Base-by-base conservation (phyloP, 352 stramenopile species). In the Globisporangium middletonii region DNA sequence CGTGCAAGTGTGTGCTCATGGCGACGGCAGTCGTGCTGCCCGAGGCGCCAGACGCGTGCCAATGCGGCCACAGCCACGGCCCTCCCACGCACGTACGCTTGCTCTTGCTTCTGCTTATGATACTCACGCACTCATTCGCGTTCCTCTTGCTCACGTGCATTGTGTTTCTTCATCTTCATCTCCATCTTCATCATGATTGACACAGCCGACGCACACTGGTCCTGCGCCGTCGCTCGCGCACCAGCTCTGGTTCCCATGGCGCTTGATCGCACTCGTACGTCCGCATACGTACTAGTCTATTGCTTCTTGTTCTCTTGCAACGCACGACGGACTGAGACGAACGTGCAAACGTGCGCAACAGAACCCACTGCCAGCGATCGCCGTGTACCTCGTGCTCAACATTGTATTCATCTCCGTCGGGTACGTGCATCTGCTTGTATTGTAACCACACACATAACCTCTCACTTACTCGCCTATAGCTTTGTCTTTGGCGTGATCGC, bases 161-260 rank as follows among this genome's bases (percentile, higher is more conserved):
- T 18, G 1, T 3, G 5, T 28, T 48, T 3, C 43, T 27, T 33
- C 15, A 19, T n/a, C 16, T 18, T 42, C 30, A 54, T 41, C 4
- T 37, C 46, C 46, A 35, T 38, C 11, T 11, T 7, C 23, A n/a
- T 26, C 46, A 51, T 23, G 23, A 18, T 26, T 18, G 11, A 26
- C 13, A 11, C 27, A 41, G 27, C 26, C 43, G 18, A 38, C 50
- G 37, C 51, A 44, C 4, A 0, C 30, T 8, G 59, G 59, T 4
- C 52, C 45, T 3, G 37, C 50, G n/a, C 33, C 54, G 27, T 80
- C 73, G 13, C 60, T 91, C 16, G 81, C 77, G 30, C 56, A 78
- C 49, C 75, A 92, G 67, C 58, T 92, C 49, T 92, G 83, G 83
- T 70, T 86, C 56, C 83, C 83, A 19, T 92, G 67, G 63, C 76